Evolutionary conservation across 164 flowering plant species (phyloP).

Genomic region (Dillenia suffruticosa): DNA sequence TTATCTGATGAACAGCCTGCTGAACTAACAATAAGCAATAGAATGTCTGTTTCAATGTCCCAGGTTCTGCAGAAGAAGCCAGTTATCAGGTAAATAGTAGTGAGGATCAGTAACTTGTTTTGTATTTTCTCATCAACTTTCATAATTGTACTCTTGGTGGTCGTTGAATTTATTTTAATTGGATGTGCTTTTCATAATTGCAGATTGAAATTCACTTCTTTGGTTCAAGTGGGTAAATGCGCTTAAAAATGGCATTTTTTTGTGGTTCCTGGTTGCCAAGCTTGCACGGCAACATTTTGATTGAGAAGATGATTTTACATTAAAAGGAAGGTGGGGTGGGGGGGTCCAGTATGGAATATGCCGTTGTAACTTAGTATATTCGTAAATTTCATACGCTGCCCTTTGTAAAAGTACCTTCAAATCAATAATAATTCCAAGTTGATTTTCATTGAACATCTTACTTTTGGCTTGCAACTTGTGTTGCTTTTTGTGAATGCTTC

Average conservation of each 20-base stretch:
- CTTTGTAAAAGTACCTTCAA: too few species aligned
- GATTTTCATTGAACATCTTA: too few species aligned
- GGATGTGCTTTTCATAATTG: constrained; percentile 8
- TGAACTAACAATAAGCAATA: constrained; percentile 29
- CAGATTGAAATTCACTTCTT: constrained; percentile 59
- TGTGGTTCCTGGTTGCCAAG: neutral
- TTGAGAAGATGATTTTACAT: too few species aligned
- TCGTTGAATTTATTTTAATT: neutral
- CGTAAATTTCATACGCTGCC: too few species aligned
- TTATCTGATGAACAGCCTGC: constrained; percentile 32
- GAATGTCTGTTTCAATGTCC: constrained; percentile 19
- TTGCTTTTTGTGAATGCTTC: too few species aligned
- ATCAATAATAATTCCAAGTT: too few species aligned
- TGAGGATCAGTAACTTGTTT: neutral
- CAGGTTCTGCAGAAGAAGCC: constrained; percentile 44
- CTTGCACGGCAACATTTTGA: neutral
- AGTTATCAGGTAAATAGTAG: constrained; percentile 38
- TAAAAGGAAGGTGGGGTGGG: too few species aligned
- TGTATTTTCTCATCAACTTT: neutral
- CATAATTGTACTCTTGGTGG: neutral
- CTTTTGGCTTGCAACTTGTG: too few species aligned
- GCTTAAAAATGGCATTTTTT: constrained; percentile 9
- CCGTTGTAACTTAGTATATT: too few species aligned
- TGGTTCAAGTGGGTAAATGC: constrained; percentile 41
- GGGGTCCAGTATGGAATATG: too few species aligned